Base-by-base conservation (phyloP, 345 rosid genomes). In the Citrus unshiu region DNA sequence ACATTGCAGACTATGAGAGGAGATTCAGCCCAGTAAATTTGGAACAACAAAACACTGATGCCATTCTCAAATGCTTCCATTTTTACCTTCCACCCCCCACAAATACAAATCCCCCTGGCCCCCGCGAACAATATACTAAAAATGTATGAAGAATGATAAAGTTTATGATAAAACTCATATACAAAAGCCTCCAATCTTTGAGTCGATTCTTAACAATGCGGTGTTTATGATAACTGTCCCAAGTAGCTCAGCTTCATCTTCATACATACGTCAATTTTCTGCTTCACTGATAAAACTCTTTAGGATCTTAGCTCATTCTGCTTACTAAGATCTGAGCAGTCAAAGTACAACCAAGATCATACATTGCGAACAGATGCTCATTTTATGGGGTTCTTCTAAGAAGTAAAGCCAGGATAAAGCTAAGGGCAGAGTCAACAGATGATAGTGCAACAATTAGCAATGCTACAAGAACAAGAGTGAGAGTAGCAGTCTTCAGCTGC, bases 401-500 rank as follows among this genome's bases (percentile, higher is more conserved):
- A 65, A 89, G 68, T 82, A 87, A 61, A 57, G 91, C 88, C 81
- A 91, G 84, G 32, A 93, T n/a, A 82, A 81, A 89, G 82, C 89
- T 86, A 21, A 93, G 89, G 56, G 81, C 81, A 18, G 93, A 86
- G 79, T 93, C 98, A 51, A 90, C 89, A 0, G 97, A 92, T 21
- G 95, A 81, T 14, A 93, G 84, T 6, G 89, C 91, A 29, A 93
- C 92, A 58, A 94, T 93, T 75, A 91, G 87, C 71, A 87, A 69
- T 13, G 95, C 96, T 43, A 89, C 96, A 3, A 93, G 88, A 80
- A 88, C 84, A 18, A 94, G 89, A 59, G 96, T 87, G 39, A 94
- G 88, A 49, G 82, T 87, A 10, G 97, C 93, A 13, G 98, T 95
- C 91, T 83, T 91, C 75, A 93, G 90, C 98, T 93, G 93, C 85